Conservation (phyloP, 495 filamentous ascomycete species). For the Penicillium cataractarum region DNA sequence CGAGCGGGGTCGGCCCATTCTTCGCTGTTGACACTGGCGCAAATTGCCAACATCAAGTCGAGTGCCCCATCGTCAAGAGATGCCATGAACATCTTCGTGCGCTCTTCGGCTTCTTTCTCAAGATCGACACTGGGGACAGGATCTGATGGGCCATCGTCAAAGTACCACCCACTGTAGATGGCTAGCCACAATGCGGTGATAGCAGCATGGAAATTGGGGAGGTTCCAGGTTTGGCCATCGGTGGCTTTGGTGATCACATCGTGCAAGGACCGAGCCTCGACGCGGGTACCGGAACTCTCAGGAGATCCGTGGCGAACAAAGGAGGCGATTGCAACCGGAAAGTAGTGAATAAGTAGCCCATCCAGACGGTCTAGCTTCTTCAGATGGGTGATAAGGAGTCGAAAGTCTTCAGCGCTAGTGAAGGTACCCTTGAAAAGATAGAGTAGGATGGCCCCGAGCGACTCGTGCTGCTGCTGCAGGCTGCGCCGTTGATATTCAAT, state of each 20-base stretch:
- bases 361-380: constrained; percentile 74
- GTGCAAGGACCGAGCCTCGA: constrained; percentile 70
- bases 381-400: constrained; percentile 63
- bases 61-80: constrained; percentile 89
- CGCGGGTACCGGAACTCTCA: constrained; percentile 61
- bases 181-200: constrained; percentile 81
- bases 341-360: constrained; percentile 70
- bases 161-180: constrained; percentile 88
- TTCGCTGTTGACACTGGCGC: constrained; percentile 71
- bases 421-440: constrained; percentile 75
- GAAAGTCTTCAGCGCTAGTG: constrained; percentile 71
- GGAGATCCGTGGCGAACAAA: constrained; percentile 75
- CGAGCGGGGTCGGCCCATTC: constrained; percentile 84
- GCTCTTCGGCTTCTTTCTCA: constrained; percentile 66
- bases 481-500: constrained; percentile 72
- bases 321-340: constrained; percentile 74
- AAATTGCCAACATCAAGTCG: constrained; percentile 84
- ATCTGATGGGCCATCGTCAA: constrained; percentile 63
- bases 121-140: constrained; percentile 59
- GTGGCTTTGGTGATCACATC: constrained; percentile 61
- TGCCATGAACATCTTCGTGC: constrained; percentile 70
- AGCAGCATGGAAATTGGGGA: constrained; percentile 76
- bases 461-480: constrained; percentile 84
- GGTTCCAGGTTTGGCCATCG: constrained; percentile 67
- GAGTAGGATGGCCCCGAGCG: constrained; percentile 73